Percentiles rank a stretch among this genome's conserved stretches.
phyloP scores from a whole-genome alignment of 352 stramenopile genomes.

The Synura sp. region DNA sequence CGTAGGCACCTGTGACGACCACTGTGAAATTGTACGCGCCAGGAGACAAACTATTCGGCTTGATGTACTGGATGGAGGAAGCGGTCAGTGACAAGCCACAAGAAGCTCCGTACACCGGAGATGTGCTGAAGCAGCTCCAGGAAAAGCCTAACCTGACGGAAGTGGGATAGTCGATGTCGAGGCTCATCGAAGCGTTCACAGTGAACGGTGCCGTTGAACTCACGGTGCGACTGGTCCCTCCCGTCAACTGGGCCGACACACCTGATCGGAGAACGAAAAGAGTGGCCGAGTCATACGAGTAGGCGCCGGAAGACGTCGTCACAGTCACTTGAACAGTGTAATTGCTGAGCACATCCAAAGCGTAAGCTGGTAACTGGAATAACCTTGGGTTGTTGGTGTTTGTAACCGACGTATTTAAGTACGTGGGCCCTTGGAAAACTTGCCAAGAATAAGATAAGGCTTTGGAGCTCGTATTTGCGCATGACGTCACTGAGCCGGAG shows the following conservation, averaged over 20 bases:
- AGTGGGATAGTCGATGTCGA: conserved; percentile 30
- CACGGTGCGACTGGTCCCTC: not conserved
- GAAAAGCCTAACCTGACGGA: not conserved
- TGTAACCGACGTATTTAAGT: not conserved
- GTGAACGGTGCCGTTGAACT: not conserved
- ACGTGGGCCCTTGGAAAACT: not conserved
- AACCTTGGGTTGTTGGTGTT: not conserved
- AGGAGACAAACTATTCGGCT: not conserved
- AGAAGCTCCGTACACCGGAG: not conserved
- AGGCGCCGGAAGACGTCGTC: no score
- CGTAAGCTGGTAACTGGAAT: not conserved
- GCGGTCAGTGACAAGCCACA: not conserved
- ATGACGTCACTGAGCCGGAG: not conserved
- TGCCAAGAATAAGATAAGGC: not conserved
- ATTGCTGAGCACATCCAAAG: not conserved
- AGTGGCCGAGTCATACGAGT: no score
- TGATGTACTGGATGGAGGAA: not conserved
- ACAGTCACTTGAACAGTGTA: not conserved
- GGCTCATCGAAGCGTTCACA: conserved; percentile 1
- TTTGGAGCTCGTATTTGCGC: not conserved
- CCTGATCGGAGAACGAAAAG: not conserved
- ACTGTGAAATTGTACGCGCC: not conserved
- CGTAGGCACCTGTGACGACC: no score
- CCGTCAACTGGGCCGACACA: not conserved
- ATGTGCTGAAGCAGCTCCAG: not conserved